These are phyloP conservation scores for Candida maesae DNA, from an alignment of 805 yeast species.

Conservation along the genomic window DNA sequence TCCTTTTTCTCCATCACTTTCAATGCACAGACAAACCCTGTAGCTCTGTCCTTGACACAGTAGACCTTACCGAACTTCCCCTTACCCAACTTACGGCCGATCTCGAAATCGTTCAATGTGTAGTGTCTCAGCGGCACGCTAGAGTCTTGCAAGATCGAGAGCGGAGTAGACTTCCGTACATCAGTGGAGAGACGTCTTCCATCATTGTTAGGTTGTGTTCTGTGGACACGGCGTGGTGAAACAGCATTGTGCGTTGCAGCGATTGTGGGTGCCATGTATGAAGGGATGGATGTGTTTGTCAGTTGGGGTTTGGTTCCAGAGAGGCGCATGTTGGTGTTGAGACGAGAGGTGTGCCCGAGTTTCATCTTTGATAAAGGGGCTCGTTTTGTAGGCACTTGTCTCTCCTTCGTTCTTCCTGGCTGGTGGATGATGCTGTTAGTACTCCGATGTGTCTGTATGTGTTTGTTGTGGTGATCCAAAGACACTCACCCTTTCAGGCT, in stretches of 20 bases:
- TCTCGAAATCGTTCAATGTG: slow-evolving; percentile 66
- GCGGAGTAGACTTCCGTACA: slow-evolving; percentile 21
- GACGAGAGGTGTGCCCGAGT: slow-evolving; percentile 16
- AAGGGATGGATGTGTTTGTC: slow-evolving; percentile 14
- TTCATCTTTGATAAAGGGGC: slow-evolving; percentile 27
- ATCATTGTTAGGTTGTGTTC: slow-evolving; percentile 5
- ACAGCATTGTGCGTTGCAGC: slow-evolving; percentile 23
- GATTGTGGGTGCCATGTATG: slow-evolving; percentile 30
- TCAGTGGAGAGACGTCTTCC: slow-evolving; percentile 7
- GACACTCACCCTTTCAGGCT: slow-evolving; percentile 11
- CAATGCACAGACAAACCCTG: slow-evolving; percentile 83
- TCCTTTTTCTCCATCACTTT: slow-evolving; percentile 89
- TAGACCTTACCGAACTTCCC: slow-evolving; percentile 94
- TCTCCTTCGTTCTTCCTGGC: slow-evolving; percentile 12
- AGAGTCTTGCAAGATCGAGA: slow-evolving; percentile 24
- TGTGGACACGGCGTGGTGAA: slow-evolving; percentile 23
- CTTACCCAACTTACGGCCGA: slow-evolving; percentile 84
- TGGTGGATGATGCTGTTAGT: neutral
- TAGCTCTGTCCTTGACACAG: slow-evolving; percentile 70
- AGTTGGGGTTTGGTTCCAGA: slow-evolving; percentile 13
- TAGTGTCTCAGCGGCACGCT: slow-evolving; percentile 30
- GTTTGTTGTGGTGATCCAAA: neutral
- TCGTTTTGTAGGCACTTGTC: slow-evolving; percentile 11
- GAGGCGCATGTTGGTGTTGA: slow-evolving; percentile 13
- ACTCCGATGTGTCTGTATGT: neutral